These are phyloP conservation scores for Saccharomyces hybrid DNA, from an alignment of 1,139 yeast species.

Conservation along the genomic window DNA sequence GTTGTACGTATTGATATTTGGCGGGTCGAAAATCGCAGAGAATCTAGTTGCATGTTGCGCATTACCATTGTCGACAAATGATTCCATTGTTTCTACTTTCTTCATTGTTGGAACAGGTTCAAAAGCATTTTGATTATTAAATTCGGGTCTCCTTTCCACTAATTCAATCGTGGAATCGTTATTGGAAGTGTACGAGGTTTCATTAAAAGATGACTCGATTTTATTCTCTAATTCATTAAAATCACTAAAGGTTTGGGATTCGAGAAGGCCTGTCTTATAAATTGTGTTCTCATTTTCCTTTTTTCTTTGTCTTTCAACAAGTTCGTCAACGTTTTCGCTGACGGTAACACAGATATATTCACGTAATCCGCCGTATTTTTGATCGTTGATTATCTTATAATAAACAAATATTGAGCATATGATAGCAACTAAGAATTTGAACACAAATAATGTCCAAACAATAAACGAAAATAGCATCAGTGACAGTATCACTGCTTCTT, in stretches of 20 bases:
- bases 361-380: constrained; percentile 19
- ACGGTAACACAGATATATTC: constrained; percentile 26
- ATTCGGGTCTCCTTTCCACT: background rate
- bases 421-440: constrained; percentile 52
- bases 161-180: background rate
- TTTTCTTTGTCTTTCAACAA: constrained; percentile 6
- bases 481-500: constrained; percentile 61
- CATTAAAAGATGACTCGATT: background rate
- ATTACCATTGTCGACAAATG: background rate
- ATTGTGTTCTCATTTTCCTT: background rate
- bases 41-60: background rate
- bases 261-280: background rate
- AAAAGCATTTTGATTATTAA: background rate
- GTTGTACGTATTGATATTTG: background rate
- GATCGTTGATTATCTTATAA: constrained; percentile 35
- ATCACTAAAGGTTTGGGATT: constrained; percentile 2
- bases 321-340: constrained; percentile 22
- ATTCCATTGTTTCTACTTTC: background rate
- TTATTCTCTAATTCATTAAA: background rate
- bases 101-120: background rate
- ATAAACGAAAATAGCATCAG: constrained; percentile 68
- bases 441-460: constrained; percentile 65
- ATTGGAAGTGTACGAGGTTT: constrained; percentile 2
- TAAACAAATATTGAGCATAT: constrained; percentile 49
- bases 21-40: background rate